A percentile compares a stretch with the other conserved stretches of the same genome.
Evolutionary conservation across 2,329 filamentous ascomycete species (phyloP).

Genomic region (Chaetomiaceae sp.): DNA sequence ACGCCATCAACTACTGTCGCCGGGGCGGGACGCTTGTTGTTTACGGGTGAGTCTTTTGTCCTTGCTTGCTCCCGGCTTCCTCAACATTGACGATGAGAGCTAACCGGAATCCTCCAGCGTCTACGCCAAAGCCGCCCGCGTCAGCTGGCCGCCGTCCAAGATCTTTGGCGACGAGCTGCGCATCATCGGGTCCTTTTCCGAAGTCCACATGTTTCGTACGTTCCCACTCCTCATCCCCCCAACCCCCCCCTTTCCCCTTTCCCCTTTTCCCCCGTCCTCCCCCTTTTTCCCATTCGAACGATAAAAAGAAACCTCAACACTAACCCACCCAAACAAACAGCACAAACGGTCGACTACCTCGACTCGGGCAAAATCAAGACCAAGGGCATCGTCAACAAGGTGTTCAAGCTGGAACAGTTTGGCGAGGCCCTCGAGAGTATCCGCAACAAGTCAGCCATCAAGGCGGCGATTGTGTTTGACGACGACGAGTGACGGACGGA

Average conservation of each 20-base stretch:
- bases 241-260: background rate
- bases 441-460: conserved; percentile 67
- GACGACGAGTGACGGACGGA: too few relatives aligned
- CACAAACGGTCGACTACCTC: conserved; percentile 47
- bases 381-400: conserved; percentile 67
- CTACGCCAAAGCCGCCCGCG: conserved; percentile 57
- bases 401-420: conserved; percentile 69
- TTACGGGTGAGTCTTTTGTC: conserved; percentile 43
- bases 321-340: conserved; percentile 19
- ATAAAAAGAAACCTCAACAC: too few relatives aligned
- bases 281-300: too few relatives aligned
- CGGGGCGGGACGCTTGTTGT: conserved; percentile 67
- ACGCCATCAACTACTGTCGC: conserved; percentile 66
- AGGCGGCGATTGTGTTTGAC: conserved; percentile 56
- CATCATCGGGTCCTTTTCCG: conserved; percentile 68
- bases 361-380: conserved; percentile 58
- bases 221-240: conserved; percentile 12
- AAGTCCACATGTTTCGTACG: conserved; percentile 66
- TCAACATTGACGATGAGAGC: too few relatives aligned
- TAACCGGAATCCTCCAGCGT: too few relatives aligned
- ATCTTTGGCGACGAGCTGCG: conserved; percentile 67
- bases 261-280: too few relatives aligned
- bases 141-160: conserved; percentile 65
- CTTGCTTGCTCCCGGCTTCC: background rate
- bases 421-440: conserved; percentile 65